A percentile compares a stretch with the other conserved stretches of the same genome.
Evolutionary conservation across 108 stramenopile species (phyloP).

Genomic region (Asterionellopsis glacialis): DNA sequence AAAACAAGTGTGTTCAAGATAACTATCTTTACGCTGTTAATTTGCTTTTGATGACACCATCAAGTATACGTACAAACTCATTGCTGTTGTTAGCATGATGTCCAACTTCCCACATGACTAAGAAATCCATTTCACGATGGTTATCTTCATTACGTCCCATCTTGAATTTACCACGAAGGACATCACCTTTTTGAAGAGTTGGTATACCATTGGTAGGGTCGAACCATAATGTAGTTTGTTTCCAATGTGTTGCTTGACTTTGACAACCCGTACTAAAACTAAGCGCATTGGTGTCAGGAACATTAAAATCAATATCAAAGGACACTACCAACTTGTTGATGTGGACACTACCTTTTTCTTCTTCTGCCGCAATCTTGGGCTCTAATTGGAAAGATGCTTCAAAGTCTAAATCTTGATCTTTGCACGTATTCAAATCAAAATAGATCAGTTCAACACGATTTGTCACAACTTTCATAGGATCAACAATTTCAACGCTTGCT

Average conservation of each 20-base stretch:
- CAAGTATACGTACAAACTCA: too few relatives aligned
- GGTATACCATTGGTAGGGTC: slow-evolving; percentile 39
- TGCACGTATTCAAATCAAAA: slow-evolving; percentile 66
- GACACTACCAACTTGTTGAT: slow-evolving; percentile 73
- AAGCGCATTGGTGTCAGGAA: slow-evolving; percentile 44
- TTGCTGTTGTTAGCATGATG: background rate
- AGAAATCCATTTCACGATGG: slow-evolving; percentile 43
- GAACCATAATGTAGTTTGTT: slow-evolving; percentile 80
- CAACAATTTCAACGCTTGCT: slow-evolving; percentile 71
- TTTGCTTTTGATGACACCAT: too few relatives aligned
- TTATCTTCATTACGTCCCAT: slow-evolving; percentile 41
- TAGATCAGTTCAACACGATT: slow-evolving; percentile 38
- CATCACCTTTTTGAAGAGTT: slow-evolving; percentile 18
- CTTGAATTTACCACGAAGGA: slow-evolving; percentile 31
- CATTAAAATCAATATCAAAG: slow-evolving; percentile 76
- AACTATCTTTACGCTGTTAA: too few relatives aligned
- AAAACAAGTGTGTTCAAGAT: too few relatives aligned
- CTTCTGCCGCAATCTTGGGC: slow-evolving; percentile 3
- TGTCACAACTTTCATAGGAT: slow-evolving; percentile 45
- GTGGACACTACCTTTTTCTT: background rate
- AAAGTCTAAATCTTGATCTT: slow-evolving; percentile 57
- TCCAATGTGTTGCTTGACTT: slow-evolving; percentile 84
- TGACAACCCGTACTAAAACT: slow-evolving; percentile 77
- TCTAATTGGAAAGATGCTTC: slow-evolving; percentile 34
- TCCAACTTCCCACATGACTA: slow-evolving; percentile 41